Percentiles rank a stretch among this genome's conserved stretches.
These are phyloP conservation scores for Colletotrichum nymphaeae DNA, from an alignment of 2,329 filamentous ascomycete genomes.

Conservation along the genomic window DNA sequence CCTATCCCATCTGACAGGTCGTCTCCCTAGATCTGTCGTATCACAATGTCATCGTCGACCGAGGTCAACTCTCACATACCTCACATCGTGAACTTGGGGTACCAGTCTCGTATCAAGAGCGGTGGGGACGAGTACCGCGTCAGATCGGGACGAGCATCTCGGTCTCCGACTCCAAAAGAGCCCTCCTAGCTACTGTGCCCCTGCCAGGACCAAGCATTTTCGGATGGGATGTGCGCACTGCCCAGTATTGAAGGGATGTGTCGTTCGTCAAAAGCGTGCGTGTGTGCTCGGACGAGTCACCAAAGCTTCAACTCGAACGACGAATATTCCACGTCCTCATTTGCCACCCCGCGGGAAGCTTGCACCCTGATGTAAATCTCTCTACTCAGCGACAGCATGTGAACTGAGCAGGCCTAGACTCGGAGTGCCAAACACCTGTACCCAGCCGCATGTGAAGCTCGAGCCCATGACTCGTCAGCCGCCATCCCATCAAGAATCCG, in stretches of 20 bases:
- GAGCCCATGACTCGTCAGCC: constrained; percentile 10
- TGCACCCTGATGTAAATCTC: not conserved
- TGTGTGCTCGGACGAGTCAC: not conserved
- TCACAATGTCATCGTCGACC: not conserved
- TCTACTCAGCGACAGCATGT: not conserved
- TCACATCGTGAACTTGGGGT: not conserved
- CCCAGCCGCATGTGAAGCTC: not conserved
- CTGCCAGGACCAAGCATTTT: not conserved
- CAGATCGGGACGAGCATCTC: not conserved
- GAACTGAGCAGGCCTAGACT: not conserved
- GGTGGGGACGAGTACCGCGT: not conserved
- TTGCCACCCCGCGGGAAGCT: not conserved
- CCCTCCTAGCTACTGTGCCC: not conserved
- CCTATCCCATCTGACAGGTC: not conserved
- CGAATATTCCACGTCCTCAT: not conserved
- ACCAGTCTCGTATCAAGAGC: not conserved
- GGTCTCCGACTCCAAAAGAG: not conserved
- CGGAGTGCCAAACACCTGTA: not conserved
- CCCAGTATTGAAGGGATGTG: not conserved
- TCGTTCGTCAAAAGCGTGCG: not conserved
- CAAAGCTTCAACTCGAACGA: not conserved
- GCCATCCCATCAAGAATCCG: constrained; percentile 13
- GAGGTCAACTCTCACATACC: not conserved
- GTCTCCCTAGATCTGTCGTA: not conserved
- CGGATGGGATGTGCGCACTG: not conserved